Base-by-base conservation (phyloP, 495 filamentous ascomycete species). In the Xylaria longipes region DNA sequence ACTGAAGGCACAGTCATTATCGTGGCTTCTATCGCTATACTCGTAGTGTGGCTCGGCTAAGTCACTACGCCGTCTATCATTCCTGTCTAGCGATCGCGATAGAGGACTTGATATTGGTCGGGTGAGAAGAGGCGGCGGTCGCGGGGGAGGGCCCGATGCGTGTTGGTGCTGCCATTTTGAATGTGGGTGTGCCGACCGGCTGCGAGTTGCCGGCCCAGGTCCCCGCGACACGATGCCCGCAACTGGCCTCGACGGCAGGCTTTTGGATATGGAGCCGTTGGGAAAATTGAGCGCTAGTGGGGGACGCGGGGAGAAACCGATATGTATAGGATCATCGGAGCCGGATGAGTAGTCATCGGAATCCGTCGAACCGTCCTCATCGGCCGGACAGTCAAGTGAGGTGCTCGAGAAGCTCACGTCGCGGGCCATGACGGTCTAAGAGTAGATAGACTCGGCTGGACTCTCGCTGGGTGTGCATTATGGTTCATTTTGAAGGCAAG, bases 251-350 rank as follows among this genome's bases (percentile, higher is more conserved):
- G 73, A 75, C 8, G 75, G 73, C 6, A 77, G 45, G 50, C 73
- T 73, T 48, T 76, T 79, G 29, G 74, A 79, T 20, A 79, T 70
- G 39, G 70, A 68, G 60, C 54, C 72, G 37, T 66, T 67, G 3
- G 75, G 73, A 52, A 79, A 72, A 37, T 72, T 58, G 5, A 70
- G 72, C 7, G 75, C 72, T 12, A 79, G 72, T 72, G 73, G 72
- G 20, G 75, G 77, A 52, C 73, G 75, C 33, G 70, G 62, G 27
- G 70, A 60, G 45, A 71, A 57, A 31, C 75, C 73, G 52, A 76
- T 73, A 66, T 79, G 73, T 5, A 76, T 69, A 46, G 72, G 74
- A n/a, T 76, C 72, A 39, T 75, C 77, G 29, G 73, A 74, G 22
- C 46, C 58, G 45, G 73, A 74, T 15, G 73, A 74, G 62, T 57